phyloP scores from a whole-genome alignment of 768 basidiomycete genomes.

The Lepiota brunneoincarnata region DNA sequence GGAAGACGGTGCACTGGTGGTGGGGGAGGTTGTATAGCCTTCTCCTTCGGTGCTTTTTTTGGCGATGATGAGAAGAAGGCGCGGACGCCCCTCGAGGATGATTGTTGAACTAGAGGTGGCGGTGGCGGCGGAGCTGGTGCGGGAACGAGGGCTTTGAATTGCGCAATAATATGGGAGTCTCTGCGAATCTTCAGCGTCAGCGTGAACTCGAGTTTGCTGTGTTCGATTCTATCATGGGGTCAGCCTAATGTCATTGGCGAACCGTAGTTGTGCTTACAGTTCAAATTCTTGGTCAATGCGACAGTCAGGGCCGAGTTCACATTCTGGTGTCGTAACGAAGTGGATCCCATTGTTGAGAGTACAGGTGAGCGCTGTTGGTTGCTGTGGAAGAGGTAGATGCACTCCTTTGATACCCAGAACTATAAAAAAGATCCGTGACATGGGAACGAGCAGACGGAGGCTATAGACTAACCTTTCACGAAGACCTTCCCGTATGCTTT shows the following conservation, averaged over 20 bases:
- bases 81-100: conserved; percentile 64
- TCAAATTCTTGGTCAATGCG: conserved; percentile 89
- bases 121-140: conserved; percentile 24
- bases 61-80: conserved; percentile 76
- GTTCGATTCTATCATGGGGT: conserved; percentile 63
- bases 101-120: conserved; percentile 40
- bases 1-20: conserved; percentile 45
- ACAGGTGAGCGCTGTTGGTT: conserved; percentile 74
- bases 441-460: background rate
- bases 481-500: conserved; percentile 93
- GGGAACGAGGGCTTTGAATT: conserved; percentile 63
- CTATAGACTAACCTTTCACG: conserved; percentile 66
- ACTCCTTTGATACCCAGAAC: conserved; percentile 77
- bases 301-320: conserved; percentile 52
- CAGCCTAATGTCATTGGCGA: background rate
- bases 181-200: conserved; percentile 83
- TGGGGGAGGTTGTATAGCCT: conserved; percentile 37
- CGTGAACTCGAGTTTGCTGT: conserved; percentile 94
- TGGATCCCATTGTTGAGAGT: conserved; percentile 97
- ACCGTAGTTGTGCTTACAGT: conserved; percentile 50
- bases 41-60: conserved; percentile 58
- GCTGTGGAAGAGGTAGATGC: conserved; percentile 73
- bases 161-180: conserved; percentile 80
- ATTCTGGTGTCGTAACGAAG: conserved; percentile 88
- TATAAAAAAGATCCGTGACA: conserved; percentile 26